These are phyloP conservation scores for Naganishia sp. DNA, from an alignment of 1,284 basidiomycete genomes.

Conservation along the genomic window DNA sequence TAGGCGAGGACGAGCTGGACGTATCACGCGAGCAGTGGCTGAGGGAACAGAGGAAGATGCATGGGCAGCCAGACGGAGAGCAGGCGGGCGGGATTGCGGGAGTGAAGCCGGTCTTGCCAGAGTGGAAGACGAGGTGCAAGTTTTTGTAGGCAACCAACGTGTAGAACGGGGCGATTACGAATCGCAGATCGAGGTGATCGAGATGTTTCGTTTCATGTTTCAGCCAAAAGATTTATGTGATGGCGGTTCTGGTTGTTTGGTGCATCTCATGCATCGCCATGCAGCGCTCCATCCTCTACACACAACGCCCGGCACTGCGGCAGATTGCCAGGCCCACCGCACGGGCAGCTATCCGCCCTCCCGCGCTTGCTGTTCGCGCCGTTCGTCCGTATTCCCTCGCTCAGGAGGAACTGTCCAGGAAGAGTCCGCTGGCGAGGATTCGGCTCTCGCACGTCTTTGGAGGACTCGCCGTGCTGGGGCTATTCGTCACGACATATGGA, in stretches of 20 bases:
- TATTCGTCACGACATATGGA: constrained; percentile 52
- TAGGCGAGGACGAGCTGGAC: constrained; percentile 29
- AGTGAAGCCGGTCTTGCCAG: constrained; percentile 21
- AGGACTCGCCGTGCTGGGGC: constrained; percentile 46
- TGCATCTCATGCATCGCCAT: neutral
- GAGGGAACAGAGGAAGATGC: constrained; percentile 18
- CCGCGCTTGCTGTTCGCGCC: no score
- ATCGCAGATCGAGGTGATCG: neutral
- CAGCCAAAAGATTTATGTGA: neutral
- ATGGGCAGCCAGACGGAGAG: constrained; percentile 13
- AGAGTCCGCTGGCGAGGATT: constrained; percentile 25
- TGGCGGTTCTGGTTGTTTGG: no score
- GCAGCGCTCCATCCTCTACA: constrained; percentile 5
- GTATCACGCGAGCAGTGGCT: constrained; percentile 26
- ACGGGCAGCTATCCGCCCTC: neutral
- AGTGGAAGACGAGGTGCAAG: constrained; percentile 26
- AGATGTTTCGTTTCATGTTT: neutral
- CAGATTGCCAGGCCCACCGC: neutral
- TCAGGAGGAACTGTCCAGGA: constrained; percentile 21
- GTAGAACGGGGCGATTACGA: neutral
- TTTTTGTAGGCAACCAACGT: constrained; percentile 26
- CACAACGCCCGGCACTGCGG: neutral
- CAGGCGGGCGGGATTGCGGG: constrained; percentile 7
- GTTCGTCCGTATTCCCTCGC: constrained; percentile 12
- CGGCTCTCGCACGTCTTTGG: constrained; percentile 46